Evolutionary conservation across 495 filamentous ascomycete genomes (phyloP).

Genomic region (Trichoderma parareesei): DNA sequence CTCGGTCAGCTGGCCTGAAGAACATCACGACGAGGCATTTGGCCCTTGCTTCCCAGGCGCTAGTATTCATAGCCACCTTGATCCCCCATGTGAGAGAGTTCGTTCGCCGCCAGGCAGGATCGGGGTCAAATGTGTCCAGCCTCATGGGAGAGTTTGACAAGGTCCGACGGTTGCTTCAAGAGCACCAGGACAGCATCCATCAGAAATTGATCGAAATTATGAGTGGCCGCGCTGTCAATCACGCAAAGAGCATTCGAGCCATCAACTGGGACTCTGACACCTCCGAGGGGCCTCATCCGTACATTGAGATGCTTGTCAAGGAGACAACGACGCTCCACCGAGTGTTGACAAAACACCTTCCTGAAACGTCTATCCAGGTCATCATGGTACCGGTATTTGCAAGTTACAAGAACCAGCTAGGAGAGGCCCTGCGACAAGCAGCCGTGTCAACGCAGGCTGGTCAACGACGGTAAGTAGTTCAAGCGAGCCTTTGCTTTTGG

Average conservation of each 20-base stretch:
- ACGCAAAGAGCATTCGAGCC: conserved; percentile 66
- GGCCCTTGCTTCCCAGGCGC: conserved; percentile 80
- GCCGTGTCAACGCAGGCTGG: conserved; percentile 57
- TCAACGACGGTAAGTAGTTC: conserved; percentile 56
- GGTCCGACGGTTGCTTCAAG: conserved; percentile 77
- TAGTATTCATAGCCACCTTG: conserved; percentile 78
- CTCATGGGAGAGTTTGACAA: conserved; percentile 90
- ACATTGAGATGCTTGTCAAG: conserved; percentile 87
- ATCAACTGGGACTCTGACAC: conserved; percentile 61
- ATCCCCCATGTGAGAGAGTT: conserved; percentile 91
- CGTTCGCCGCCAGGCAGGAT: conserved; percentile 65
- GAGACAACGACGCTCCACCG: conserved; percentile 84
- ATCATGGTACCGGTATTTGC: conserved; percentile 90
- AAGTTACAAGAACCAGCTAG: conserved; percentile 78
- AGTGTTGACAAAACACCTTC: conserved; percentile 77
- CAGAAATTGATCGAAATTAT: conserved; percentile 97
- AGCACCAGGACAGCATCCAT: conserved; percentile 88
- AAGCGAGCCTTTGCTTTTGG: background rate
- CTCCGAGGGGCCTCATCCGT: conserved; percentile 44
- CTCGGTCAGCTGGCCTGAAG: conserved; percentile 79
- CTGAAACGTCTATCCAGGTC: conserved; percentile 65
- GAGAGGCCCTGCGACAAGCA: conserved; percentile 62
- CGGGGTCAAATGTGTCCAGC: conserved; percentile 33
- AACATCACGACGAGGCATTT: conserved; percentile 97
- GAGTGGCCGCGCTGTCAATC: conserved; percentile 64